Evolutionary conservation across 228 moss, liverwort and hornwort genomes (phyloP).

Genomic region (Sphagnum fallax): DNA sequence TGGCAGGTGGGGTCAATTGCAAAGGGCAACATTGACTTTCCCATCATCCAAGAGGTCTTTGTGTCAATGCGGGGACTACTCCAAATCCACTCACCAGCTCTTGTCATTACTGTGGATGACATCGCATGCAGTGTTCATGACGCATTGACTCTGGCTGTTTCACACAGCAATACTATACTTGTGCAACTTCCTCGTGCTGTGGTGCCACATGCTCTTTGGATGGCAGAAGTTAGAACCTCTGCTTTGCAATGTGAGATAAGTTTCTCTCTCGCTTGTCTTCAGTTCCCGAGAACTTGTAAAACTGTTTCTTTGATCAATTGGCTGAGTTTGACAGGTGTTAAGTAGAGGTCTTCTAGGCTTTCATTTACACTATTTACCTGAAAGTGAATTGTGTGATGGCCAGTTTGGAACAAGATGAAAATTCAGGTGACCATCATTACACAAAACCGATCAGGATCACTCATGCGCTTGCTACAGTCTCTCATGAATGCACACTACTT

Average conservation of each 20-base stretch:
- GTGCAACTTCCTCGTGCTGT: constrained; percentile 60
- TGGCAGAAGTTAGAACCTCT: constrained; percentile 49
- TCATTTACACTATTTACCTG: neutral
- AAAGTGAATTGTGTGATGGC: neutral
- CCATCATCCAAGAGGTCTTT: constrained; percentile 68
- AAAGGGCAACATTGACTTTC: constrained; percentile 25
- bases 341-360: no score
- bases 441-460: constrained; percentile 59
- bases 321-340: neutral
- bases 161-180: constrained; percentile 36
- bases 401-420: constrained; percentile 87
- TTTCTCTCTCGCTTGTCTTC: neutral
- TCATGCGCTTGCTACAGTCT: constrained; percentile 61
- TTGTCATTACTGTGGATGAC: constrained; percentile 63
- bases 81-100: constrained; percentile 65
- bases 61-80: constrained; percentile 72
- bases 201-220: constrained; percentile 65
- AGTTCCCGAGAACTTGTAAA: neutral
- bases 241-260: constrained; percentile 52
- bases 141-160: constrained; percentile 45
- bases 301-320: neutral
- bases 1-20: constrained; percentile 30
- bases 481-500: constrained; percentile 61
- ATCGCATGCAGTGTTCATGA: constrained; percentile 43
- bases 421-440: constrained; percentile 91